Evolutionary conservation across 192 early-diverging fungal genomes (phyloP).

Genomic region (Gamsiella multidivaricata): DNA sequence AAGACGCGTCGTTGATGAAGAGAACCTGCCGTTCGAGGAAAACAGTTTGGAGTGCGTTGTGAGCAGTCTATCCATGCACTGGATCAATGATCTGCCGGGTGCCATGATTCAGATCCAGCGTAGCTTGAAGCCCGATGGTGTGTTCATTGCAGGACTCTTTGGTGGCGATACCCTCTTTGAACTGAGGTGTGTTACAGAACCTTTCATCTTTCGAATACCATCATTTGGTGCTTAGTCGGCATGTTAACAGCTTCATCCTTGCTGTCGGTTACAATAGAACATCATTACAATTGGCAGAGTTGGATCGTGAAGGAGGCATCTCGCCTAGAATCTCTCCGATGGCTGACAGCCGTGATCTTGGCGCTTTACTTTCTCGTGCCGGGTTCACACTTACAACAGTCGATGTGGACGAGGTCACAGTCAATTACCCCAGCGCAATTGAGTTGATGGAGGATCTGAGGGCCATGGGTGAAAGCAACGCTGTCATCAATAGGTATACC

Average conservation of each 20-base stretch:
- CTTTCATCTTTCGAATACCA: background rate
- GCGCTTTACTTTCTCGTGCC: conserved; percentile 80
- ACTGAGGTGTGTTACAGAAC: conserved; percentile 62
- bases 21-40: conserved; percentile 80
- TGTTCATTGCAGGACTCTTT: conserved; percentile 94
- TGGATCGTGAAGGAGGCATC: conserved; percentile 91
- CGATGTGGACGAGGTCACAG: conserved; percentile 90
- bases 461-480: conserved; percentile 96
- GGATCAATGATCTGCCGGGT: conserved; percentile 96
- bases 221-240: too few relatives aligned
- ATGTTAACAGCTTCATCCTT: too few relatives aligned
- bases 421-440: conserved; percentile 92
- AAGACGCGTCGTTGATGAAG: conserved; percentile 87
- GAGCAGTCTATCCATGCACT: conserved; percentile 88
- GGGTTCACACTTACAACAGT: conserved; percentile 92
- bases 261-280: conserved; percentile 73
- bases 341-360: conserved; percentile 83
- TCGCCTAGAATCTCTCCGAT: conserved; percentile 91
- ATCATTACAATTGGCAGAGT: conserved; percentile 89
- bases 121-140: conserved; percentile 89
- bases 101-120: conserved; percentile 85
- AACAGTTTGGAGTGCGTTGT: conserved; percentile 91
- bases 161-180: conserved; percentile 98
- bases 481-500: conserved; percentile 75
- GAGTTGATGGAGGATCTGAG: conserved; percentile 90